Evolutionary conservation across 768 basidiomycete genomes (phyloP).

Genomic region (Mycena olivaceomarginata): DNA sequence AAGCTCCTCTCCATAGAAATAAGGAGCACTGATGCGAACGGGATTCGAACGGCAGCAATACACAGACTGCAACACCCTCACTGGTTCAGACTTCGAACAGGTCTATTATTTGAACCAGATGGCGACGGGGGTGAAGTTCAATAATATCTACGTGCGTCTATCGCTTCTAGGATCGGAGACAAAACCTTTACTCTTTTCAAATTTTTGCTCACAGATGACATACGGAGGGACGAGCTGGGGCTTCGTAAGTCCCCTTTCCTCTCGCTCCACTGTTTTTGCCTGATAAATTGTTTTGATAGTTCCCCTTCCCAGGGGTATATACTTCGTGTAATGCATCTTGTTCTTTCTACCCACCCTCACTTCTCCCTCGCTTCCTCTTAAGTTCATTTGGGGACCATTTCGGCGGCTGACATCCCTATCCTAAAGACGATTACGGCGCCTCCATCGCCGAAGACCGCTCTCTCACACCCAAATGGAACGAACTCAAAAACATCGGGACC

Average conservation of each 20-base stretch:
- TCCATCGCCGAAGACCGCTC: conserved; percentile 37
- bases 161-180: neutral
- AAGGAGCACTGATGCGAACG: conserved; percentile 7
- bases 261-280: conserved; percentile 7
- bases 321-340: conserved; percentile 30
- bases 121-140: conserved; percentile 37
- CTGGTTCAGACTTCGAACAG: conserved; percentile 37
- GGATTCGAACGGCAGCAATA: conserved; percentile 25
- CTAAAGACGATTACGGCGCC: conserved; percentile 36
- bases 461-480: conserved; percentile 36
- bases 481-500: conserved; percentile 37
- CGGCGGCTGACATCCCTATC: conserved; percentile 4
- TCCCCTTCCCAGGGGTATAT: conserved; percentile 31
- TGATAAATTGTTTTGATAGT: conserved; percentile 24
- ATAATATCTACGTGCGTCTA: conserved; percentile 35
- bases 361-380: neutral
- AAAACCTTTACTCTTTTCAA: conserved; percentile 4
- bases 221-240: conserved; percentile 40
- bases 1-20: conserved; percentile 3
- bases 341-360: neutral
- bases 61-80: conserved; percentile 36
- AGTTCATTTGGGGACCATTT: neutral
- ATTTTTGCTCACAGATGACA: conserved; percentile 26
- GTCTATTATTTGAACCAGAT: conserved; percentile 39
- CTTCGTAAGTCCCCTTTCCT: conserved; percentile 22